Percentiles rank a stretch among this genome's conserved stretches.
These are phyloP conservation scores for Xanthoconium purpureum DNA, from an alignment of 768 basidiomycete genomes.

Conservation along the genomic window DNA sequence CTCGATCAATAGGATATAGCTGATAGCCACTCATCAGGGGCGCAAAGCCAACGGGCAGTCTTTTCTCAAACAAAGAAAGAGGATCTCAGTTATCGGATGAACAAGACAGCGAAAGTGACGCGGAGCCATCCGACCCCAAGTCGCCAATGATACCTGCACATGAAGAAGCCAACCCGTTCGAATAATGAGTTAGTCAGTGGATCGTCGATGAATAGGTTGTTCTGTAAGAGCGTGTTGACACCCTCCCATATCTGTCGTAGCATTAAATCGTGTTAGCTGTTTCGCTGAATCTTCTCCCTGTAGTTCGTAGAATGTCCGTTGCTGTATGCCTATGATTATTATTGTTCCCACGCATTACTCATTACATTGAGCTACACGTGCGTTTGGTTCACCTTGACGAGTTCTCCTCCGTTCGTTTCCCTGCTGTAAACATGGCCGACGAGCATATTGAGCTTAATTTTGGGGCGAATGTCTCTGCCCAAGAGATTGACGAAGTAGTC, in stretches of 20 bases:
- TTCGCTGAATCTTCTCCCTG: conserved; percentile 30
- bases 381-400: not conserved
- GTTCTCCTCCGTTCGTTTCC: not conserved
- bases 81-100: conserved; percentile 31
- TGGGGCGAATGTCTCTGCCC: conserved; percentile 16
- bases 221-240: conserved; percentile 30
- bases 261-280: conserved; percentile 22
- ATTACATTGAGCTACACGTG: conserved; percentile 9
- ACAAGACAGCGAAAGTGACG: conserved; percentile 37
- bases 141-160: conserved; percentile 32
- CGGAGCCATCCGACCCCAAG: conserved; percentile 35
- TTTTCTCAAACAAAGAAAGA: conserved; percentile 46
- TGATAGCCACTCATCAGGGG: conserved; percentile 39
- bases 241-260: conserved; percentile 24
- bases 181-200: conserved; percentile 6
- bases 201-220: conserved; percentile 3
- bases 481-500: conserved; percentile 31
- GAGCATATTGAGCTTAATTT: conserved; percentile 11
- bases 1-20: conserved; percentile 1
- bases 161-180: conserved; percentile 76
- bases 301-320: conserved; percentile 21
- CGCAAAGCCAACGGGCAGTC: conserved; percentile 54
- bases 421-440: conserved; percentile 20
- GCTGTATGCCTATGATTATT: conserved; percentile 21
- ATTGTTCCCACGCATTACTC: conserved; percentile 28